Evolutionary conservation across 192 early-diverging fungal genomes (phyloP), one percentile per base, ranked within the genome.

Genomic region (Mortierella antarctica): DNA sequence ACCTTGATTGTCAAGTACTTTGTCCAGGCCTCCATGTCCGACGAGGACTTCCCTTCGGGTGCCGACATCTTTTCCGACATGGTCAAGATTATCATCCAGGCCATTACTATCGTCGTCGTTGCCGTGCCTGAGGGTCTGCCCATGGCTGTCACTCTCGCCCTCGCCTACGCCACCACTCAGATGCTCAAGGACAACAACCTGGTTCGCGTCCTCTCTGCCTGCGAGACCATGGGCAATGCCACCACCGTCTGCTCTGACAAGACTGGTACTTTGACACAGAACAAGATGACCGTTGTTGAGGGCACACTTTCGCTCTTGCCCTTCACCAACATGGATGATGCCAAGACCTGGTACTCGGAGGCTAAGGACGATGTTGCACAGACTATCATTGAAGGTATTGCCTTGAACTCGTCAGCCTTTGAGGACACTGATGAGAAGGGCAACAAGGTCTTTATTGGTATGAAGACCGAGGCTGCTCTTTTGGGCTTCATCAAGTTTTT

Each of bases 81-180:
- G 57, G 83, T 92, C 62, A 85, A 84, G 42, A 93, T 96, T 63
- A 66, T 91, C 56, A 92, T 96, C 63, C 92, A 93, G 79, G 91
- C 93, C 13, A 91, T 96, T 61, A 93, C 92, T 6, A 89, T 95
- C 52, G 87, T 92, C 23, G 93, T 96, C 17, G 93, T 93, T 39
- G 93, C 93, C 20, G 92, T 96, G 13, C 93, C 95, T 31, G 95
- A 94, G 74, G 95, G 95, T 63, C 83, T 96, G 48, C 93, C 93
- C 15, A 91, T 94, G 91, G 95, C 94, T 15, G 92, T 94, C 18
- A 95, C 95, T 14, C 86, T 95, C 54, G 88, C 95, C 20, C 87
- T 96, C 48, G 94, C 93, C 2, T 92, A 92, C 53, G 95, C 93
- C 11, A 93, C 92, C 0, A 92, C 90, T 55, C 85, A 90, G 83